Evolutionary conservation across 2,329 filamentous ascomycete genomes (phyloP).

Genomic region (Thelonectria olida): DNA sequence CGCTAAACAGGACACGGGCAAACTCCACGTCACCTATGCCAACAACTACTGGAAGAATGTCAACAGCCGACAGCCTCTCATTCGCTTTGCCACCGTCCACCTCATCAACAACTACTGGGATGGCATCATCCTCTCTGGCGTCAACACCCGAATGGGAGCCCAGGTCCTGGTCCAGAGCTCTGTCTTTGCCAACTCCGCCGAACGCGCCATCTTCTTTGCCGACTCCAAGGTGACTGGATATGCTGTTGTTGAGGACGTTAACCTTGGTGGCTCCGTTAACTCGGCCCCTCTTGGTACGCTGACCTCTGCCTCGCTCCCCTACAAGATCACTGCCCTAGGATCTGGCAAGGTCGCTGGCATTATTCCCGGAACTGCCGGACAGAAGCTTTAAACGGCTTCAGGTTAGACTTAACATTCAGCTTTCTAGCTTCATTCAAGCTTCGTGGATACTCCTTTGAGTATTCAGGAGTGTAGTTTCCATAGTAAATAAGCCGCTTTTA

Average conservation of each 20-base stretch:
- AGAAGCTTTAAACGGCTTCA: conserved; percentile 45
- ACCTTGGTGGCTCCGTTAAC: conserved; percentile 48
- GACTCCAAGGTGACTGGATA: conserved; percentile 55
- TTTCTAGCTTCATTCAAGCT: too few relatives aligned
- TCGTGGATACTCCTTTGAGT: too few relatives aligned
- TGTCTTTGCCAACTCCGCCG: conserved; percentile 54
- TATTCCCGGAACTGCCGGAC: conserved; percentile 51
- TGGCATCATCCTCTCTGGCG: conserved; percentile 51
- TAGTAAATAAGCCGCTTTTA: too few relatives aligned
- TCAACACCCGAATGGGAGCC: conserved; percentile 66
- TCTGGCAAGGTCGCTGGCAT: conserved; percentile 54
- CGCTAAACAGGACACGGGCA: conserved; percentile 64
- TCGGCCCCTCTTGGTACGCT: conserved; percentile 59
- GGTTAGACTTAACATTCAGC: too few relatives aligned
- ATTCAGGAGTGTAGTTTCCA: too few relatives aligned
- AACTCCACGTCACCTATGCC: conserved; percentile 70
- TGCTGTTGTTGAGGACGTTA: conserved; percentile 52
- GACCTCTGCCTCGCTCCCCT: conserved; percentile 62
- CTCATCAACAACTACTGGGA: conserved; percentile 63
- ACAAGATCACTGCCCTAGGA: conserved; percentile 56
- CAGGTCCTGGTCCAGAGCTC: conserved; percentile 67
- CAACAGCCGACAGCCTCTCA: conserved; percentile 68
- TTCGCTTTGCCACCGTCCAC: conserved; percentile 75
- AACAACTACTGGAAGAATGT: conserved; percentile 73
- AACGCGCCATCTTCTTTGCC: conserved; percentile 47